Percentiles rank a stretch among this genome's conserved stretches.
Conservation (phyloP, 1,284 basidiomycete species). For the Golubevia pallescens region DNA sequence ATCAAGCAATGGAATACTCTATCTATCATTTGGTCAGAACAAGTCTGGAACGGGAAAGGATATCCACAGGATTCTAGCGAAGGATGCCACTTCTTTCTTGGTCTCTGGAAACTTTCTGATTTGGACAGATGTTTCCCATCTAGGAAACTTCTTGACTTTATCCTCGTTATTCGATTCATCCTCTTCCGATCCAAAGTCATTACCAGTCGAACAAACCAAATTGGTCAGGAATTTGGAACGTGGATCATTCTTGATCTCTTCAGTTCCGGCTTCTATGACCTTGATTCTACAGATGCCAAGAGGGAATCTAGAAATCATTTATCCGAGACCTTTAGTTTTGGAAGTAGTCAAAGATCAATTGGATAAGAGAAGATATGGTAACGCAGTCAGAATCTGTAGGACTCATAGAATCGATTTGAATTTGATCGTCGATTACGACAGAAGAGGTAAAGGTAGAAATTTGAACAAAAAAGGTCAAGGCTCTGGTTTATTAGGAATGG, state of each 20-base stretch:
- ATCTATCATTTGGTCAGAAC: no score
- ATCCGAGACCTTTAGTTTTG: slow-evolving; percentile 88
- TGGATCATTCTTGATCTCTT: slow-evolving; percentile 51
- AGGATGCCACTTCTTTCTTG: slow-evolving; percentile 53
- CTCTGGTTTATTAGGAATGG: no score
- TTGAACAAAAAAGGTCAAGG: no score
- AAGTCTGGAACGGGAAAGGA: no score
- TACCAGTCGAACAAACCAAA: slow-evolving; percentile 1
- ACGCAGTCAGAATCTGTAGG: slow-evolving; percentile 52
- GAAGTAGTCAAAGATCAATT: slow-evolving; percentile 65
- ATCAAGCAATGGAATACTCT: no score
- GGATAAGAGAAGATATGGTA: slow-evolving; percentile 34
- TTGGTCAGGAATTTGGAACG: slow-evolving; percentile 55
- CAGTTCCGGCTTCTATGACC: slow-evolving; percentile 71
- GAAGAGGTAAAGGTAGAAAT: slow-evolving; percentile 22
- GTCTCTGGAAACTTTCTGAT: slow-evolving; percentile 41
- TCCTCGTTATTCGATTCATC: slow-evolving; percentile 4
- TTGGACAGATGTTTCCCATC: slow-evolving; percentile 57
- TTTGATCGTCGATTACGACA: slow-evolving; percentile 51
- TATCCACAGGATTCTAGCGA: slow-evolving; percentile 26
- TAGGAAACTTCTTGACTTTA: slow-evolving; percentile 42
- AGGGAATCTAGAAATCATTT: slow-evolving; percentile 94
- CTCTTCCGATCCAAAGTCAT: neutral
- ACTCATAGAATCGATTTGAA: slow-evolving; percentile 61
- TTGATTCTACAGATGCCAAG: slow-evolving; percentile 90